Base-by-base conservation (phyloP, 2,329 filamentous ascomycete species). In the Stachybotrys chlorohalonatus region DNA sequence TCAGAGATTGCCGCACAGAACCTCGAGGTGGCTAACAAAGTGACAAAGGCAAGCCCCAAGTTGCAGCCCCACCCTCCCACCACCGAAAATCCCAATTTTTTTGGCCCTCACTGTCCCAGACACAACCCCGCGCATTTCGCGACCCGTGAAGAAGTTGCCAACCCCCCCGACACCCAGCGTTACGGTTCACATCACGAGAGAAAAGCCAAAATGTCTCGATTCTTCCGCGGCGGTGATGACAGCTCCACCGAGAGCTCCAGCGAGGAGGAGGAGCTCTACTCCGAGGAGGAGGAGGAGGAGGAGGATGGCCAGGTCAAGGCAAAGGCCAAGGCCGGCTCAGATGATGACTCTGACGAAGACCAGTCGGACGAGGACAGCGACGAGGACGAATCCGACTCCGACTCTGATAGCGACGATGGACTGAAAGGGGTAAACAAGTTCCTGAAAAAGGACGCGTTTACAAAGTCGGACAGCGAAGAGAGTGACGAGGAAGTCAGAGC, bases 221-320 rank as follows among this genome's bases (percentile, higher is more conserved):
- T 97, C 77, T 97, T 97, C 82, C 89, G 90, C 61, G 89, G 89
- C 73, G 89, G 87, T 68, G 79, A 82, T 78, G 92, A 95, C 76
- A 96, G 92, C 84, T 96, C 93, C 69, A 90, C 85, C 80, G 92
- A 96, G 76, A 92, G 84, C 78, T 90, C 90, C 81, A 95, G 90
- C 68, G 93, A 96, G 66, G 93, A 97, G 80, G 92, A 97, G 78
- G 87, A 92, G 75, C 86, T 96, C 75, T 95, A 95, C 84, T 84
- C 82, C 64, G 68, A 67, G 57, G 68, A 70, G 61, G 69, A 71
- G 62, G 71, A 71, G 62, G 65, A 73, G 58, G 70, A 71, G 64
- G 64, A 75, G 60, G 75, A 85, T 61, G 74, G 84, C 65, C 68
- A 78, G 57, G 64, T 67, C 54, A 31, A 52, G 50, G 49, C 16